Evolutionary conservation across 1,284 basidiomycete genomes (phyloP).

Genomic region (Malassezia sympodialis): DNA sequence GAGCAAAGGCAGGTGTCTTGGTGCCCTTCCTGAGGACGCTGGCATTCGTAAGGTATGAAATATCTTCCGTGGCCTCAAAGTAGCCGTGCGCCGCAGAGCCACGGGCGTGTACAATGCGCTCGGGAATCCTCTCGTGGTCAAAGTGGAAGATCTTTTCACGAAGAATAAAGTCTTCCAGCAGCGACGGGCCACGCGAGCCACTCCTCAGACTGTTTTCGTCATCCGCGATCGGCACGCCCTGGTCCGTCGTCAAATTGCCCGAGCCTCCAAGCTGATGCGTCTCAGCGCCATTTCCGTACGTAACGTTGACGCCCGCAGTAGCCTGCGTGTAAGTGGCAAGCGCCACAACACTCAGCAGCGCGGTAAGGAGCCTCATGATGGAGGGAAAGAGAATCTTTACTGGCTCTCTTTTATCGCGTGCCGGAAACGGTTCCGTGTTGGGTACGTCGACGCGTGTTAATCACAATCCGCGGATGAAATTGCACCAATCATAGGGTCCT

Average conservation of each 20-base stretch:
- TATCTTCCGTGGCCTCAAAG: slow-evolving; percentile 66
- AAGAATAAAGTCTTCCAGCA: slow-evolving; percentile 31
- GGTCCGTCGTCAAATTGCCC: slow-evolving; percentile 4
- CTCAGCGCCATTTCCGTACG: not conserved
- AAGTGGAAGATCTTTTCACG: slow-evolving; percentile 72
- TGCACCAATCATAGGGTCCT: not conserved
- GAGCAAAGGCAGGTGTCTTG: slow-evolving; percentile 44
- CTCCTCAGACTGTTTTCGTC: slow-evolving; percentile 8
- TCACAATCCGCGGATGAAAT: not conserved
- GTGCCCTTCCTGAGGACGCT: slow-evolving; percentile 38
- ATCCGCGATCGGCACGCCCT: not conserved
- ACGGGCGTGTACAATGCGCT: slow-evolving; percentile 62
- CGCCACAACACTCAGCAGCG: not conserved
- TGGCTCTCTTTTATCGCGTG: too few species aligned
- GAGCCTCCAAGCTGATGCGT: not conserved
- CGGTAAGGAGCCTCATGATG: not conserved
- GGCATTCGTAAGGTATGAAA: slow-evolving; percentile 68
- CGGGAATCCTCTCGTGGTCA: slow-evolving; percentile 85
- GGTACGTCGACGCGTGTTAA: too few species aligned
- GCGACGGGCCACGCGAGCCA: slow-evolving; percentile 8
- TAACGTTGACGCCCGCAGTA: not conserved
- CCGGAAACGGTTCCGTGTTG: too few species aligned
- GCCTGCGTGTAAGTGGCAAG: not conserved
- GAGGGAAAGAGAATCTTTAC: too few species aligned
- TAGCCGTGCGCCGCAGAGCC: slow-evolving; percentile 71